phyloP scores from a whole-genome alignment of 139 green algal genomes.

The Chlorella sp. region DNA sequence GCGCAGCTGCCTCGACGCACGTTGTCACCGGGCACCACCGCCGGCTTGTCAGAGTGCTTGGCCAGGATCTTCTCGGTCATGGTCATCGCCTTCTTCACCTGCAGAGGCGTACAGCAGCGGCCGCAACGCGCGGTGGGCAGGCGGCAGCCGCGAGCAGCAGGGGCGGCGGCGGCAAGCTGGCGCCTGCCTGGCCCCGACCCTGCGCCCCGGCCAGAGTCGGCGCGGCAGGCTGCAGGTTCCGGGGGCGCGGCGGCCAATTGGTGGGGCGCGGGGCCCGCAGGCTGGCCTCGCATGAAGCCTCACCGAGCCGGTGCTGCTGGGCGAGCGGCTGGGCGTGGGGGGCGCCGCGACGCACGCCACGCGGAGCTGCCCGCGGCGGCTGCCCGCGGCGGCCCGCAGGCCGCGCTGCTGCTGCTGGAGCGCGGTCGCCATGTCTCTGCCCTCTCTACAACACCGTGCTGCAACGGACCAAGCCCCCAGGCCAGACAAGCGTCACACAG shows the following conservation, averaged over 20 bases:
- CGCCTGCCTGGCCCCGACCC: neutral
- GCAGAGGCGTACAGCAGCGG: slow-evolving; percentile 1
- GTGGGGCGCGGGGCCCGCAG: neutral
- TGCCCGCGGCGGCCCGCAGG: neutral
- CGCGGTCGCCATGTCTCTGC: no score
- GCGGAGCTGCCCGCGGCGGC: neutral
- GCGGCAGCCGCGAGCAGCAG: neutral
- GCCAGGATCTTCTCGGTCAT: slow-evolving; percentile 98
- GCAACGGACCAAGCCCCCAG: no score
- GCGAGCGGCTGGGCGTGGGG: slow-evolving; percentile 47
- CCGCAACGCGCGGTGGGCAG: neutral
- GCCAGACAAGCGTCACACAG: no score
- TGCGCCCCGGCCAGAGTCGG: no score
- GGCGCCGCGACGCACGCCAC: neutral
- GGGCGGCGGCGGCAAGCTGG: neutral
- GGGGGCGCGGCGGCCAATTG: neutral
- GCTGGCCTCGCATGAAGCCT: slow-evolving; percentile 5
- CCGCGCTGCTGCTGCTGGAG: no score
- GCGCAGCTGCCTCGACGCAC: slow-evolving; percentile 16
- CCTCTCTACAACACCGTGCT: no score
- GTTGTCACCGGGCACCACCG: slow-evolving; percentile 88
- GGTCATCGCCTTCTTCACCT: slow-evolving; percentile 94
- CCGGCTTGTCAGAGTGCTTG: slow-evolving; percentile 72
- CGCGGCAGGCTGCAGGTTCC: no score
- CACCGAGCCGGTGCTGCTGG: slow-evolving; percentile 64